phyloP scores from a whole-genome alignment of 257 asterid genomes.

The Prunella vulgaris region DNA sequence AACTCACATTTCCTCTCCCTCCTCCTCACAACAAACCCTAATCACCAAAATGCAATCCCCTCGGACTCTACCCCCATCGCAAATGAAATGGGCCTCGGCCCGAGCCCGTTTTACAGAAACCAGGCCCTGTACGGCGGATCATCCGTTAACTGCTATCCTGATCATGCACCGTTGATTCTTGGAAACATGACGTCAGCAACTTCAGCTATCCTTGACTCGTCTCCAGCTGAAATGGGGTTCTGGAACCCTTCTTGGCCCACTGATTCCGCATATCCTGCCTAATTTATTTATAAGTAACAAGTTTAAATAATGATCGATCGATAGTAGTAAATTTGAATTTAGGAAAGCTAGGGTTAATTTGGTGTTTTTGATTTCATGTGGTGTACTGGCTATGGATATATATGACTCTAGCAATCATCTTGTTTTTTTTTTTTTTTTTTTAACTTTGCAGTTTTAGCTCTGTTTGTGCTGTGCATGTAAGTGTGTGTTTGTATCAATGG shows the following conservation, averaged over 20 bases:
- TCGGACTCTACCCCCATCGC: too few species aligned
- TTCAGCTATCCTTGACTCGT: constrained; percentile 51
- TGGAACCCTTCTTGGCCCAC: constrained; percentile 54
- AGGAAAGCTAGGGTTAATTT: constrained; percentile 35
- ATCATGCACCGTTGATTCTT: constrained; percentile 32
- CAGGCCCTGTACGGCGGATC: constrained; percentile 38
- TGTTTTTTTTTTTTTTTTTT: background rate
- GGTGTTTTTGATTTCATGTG: constrained; percentile 17
- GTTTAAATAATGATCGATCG: background rate
- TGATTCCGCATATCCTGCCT: constrained; percentile 52
- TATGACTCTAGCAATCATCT: constrained; percentile 23
- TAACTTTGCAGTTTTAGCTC: constrained; percentile 8
- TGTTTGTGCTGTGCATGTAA: constrained; percentile 4
- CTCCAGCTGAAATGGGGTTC: constrained; percentile 51
- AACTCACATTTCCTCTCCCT: constrained; percentile 53
- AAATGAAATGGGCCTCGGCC: constrained; percentile 38
- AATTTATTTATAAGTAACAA: background rate
- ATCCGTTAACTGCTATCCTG: constrained; percentile 34
- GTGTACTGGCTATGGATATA: constrained; percentile 49
- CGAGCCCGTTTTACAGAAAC: constrained; percentile 41
- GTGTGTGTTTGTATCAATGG: constrained; percentile 24
- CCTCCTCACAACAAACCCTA: constrained; percentile 39
- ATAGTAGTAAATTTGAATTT: constrained; percentile 21
- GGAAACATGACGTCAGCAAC: constrained; percentile 40
- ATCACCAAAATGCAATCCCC: constrained; percentile 10